Base-by-base conservation (phyloP, 1,139 yeast genomes). In the Candida freyschussii region DNA sequence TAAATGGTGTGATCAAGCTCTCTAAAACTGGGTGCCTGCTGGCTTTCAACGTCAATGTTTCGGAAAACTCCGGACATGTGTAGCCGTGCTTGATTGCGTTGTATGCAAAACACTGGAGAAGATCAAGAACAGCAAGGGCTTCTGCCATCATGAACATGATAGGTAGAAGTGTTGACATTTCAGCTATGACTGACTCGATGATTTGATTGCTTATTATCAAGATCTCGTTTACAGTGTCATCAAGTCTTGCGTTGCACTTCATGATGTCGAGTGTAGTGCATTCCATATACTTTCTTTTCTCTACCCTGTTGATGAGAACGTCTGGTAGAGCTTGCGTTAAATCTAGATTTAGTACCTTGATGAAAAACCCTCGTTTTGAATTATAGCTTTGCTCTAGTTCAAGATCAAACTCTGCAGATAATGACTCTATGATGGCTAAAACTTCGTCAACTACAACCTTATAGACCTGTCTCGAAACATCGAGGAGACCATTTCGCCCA, bases 401-500 rank as follows among this genome's bases (percentile, higher is more conserved):
- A 0, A 62, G 20, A 0, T 40, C 45, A 34, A 52, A 36, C 16
- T 53, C 47, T 5, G 45, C 47, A 2, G 55, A 40, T 5, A 63
- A 22, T 0, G 32, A 24, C 1, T 49, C 49, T 1, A 62, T 48
- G 5, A 48, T 47, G 9, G 47, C 41, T 4, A 59, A 32, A 7
- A 65, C 54, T 35, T 67, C 69, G 26, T 63, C 64, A 8, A 62
- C 48, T 6, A 60, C 47, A 6, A 51, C 55, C 32, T 62, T 59
- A 32, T 67, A 66, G 0, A 68, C 40, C 37, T 60, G 60, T 27
- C 75, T 54, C 1, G 71, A 63, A 0, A 67, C 61, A 47, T 67
- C 74, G 2, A 70, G 46, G 16, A 69, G 49, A 0, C 75, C 75
- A 48, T 69, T 69, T 3, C 54, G 47, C 0, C 72, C 73, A 19